Conservation (phyloP, 495 filamentous ascomycete genomes). For the Recurvomyces mirabilis region DNA sequence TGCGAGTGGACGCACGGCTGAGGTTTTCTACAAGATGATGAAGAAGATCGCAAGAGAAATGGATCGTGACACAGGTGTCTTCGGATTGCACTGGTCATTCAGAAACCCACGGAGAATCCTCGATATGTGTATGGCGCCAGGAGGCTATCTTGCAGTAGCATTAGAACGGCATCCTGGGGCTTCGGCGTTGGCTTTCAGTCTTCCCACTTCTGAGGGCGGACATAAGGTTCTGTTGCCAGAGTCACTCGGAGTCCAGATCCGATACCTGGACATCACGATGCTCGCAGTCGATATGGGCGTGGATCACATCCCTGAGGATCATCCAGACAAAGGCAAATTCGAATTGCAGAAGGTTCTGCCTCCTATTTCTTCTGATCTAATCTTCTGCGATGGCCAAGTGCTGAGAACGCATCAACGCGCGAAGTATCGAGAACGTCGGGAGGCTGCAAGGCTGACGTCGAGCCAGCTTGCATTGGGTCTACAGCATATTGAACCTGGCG, state of each 20-base stretch:
- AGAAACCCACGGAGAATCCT: slow-evolving; percentile 28
- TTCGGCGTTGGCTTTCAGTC: slow-evolving; percentile 33
- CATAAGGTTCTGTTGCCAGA: slow-evolving; percentile 33
- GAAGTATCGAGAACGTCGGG: slow-evolving; percentile 32
- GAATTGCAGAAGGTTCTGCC: slow-evolving; percentile 24
- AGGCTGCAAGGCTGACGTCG: slow-evolving; percentile 33
- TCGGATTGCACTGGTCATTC: slow-evolving; percentile 2
- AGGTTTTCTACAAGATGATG: slow-evolving; percentile 32
- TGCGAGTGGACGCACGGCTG: slow-evolving; percentile 5
- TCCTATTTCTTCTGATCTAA: slow-evolving; percentile 37
- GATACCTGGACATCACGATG: slow-evolving; percentile 44
- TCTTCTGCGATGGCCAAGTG: slow-evolving; percentile 49
- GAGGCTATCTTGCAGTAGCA: slow-evolving; percentile 36
- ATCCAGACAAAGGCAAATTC: slow-evolving; percentile 38
- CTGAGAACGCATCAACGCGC: slow-evolving; percentile 36
- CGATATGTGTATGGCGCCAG: slow-evolving; percentile 49
- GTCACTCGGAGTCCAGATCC: slow-evolving; percentile 12
- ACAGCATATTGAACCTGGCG: slow-evolving; percentile 35
- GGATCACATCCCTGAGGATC: slow-evolving; percentile 30
- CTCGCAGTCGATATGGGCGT: slow-evolving; percentile 41
- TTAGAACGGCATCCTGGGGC: slow-evolving; percentile 32
- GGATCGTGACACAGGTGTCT: slow-evolving; percentile 18
- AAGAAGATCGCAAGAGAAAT: slow-evolving; percentile 27
- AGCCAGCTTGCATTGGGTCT: slow-evolving; percentile 41
- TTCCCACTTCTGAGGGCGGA: slow-evolving; percentile 34